phyloP scores from a whole-genome alignment of 2,329 filamentous ascomycete genomes.

The Cercospora brassicicola region DNA sequence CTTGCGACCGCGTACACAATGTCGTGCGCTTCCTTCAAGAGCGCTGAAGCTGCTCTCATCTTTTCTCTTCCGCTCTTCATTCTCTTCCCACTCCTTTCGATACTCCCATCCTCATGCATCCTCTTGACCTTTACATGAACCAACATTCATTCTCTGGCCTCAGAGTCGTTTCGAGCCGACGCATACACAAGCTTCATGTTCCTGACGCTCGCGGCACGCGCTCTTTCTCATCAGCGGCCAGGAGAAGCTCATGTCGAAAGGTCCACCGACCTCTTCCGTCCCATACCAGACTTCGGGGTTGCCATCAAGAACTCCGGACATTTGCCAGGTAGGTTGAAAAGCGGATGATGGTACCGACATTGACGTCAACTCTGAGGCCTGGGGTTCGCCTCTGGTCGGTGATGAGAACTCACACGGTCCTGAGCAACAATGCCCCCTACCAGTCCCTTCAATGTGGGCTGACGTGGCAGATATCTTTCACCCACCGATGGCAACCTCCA shows the following conservation, averaged over 20 bases:
- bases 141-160: not conserved
- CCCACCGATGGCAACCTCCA: not conserved
- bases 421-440: too few species aligned
- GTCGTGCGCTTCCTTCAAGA: too few species aligned
- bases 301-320: not conserved
- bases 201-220: not conserved
- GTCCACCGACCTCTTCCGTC: not conserved
- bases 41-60: too few species aligned
- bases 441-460: too few species aligned
- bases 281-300: not conserved
- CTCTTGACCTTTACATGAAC: too few species aligned
- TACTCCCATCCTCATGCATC: too few species aligned
- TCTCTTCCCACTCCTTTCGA: too few species aligned
- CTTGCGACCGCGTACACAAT: not conserved
- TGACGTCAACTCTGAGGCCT: too few species aligned
- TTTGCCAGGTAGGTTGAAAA: not conserved
- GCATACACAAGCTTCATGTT: not conserved
- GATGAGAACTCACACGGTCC: too few species aligned
- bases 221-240: not conserved
- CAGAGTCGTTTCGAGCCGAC: not conserved
- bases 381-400: too few species aligned
- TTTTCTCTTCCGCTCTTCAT: too few species aligned
- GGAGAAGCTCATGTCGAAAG: not conserved
- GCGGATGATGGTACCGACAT: not conserved
- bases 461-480: not conserved